A percentile compares a stretch with the other conserved stretches of the same genome.
These are phyloP conservation scores for Cocos nucifera DNA, from an alignment of 176 grass and related monocot genomes.

Conservation along the genomic window DNA sequence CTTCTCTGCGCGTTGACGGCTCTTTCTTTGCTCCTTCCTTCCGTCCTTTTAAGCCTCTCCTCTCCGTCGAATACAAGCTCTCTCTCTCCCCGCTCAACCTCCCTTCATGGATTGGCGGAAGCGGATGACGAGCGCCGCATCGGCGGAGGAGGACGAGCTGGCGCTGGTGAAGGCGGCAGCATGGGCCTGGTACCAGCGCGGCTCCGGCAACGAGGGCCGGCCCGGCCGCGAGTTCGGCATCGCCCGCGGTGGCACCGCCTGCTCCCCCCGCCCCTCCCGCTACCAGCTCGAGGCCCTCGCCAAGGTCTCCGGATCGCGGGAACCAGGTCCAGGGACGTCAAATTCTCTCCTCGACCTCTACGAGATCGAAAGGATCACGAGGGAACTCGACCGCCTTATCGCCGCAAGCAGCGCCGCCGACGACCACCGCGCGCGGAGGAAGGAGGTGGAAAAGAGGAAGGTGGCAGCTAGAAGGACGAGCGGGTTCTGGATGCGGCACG, in stretches of 20 bases:
- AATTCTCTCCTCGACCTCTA: conserved; percentile 62
- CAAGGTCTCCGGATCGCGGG: no score
- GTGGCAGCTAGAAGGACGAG: background rate
- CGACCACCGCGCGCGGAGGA: background rate
- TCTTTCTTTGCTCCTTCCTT: no score
- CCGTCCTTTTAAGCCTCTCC: no score
- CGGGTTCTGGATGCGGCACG: conserved; percentile 26
- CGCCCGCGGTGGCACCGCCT: background rate
- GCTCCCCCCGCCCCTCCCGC: background rate
- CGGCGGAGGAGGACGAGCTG: background rate
- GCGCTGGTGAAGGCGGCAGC: background rate
- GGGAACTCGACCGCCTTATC: conserved; percentile 43
- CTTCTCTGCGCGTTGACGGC: no score
- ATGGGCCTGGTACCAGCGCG: conserved; percentile 1
- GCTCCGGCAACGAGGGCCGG: background rate
- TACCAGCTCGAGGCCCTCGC: background rate
- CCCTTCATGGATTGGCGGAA: no score
- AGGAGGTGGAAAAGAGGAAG: background rate
- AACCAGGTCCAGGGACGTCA: no score
- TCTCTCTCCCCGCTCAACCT: no score
- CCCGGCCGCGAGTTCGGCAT: background rate
- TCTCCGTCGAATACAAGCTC: no score
- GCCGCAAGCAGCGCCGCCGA: conserved; percentile 1
- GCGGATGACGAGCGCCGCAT: no score
- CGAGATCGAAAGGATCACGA: conserved; percentile 64